Base-by-base conservation (phyloP, 78 protist genomes). In the Carpediemonas membranifera region DNA sequence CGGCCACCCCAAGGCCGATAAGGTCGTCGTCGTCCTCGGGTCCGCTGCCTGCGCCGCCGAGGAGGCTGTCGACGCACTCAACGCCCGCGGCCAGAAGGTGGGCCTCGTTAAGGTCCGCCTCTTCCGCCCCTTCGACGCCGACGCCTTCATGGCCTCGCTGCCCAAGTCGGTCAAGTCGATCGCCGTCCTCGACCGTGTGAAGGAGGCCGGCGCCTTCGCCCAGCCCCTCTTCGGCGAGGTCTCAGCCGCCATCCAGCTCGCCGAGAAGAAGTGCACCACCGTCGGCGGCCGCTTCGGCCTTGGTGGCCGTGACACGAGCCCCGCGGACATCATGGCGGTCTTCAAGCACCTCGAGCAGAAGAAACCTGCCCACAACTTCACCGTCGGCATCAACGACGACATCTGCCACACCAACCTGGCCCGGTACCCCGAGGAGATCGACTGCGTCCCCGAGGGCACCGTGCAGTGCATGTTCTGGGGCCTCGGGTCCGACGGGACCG, bases 401-500 rank as follows among this genome's bases (percentile, higher is more conserved):
- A 71, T 84, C 36, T 59, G 61, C 27, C 31, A 63, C 78, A 54
- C 71, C 19, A 53, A 68, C 41, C 44, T 84, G 44, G 53, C 59
- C 47, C 31, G 73, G 21, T 5, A 41, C 3, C 36, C 16, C 41
- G 24, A 13, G 19, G 35, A 3, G 5, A 1, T 81, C 55, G 24
- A 70, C 74, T 1, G 53, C 31, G 44, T 84, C 31, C 80, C 75
- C 5, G 41, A 33, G 36, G 76, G 59, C 34, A 71, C 78, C 56
- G 52, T 35, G 14, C 85, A 84, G 59, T 41, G 76, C 66, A 3
- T 77, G 34, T 14, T 84, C 75, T 84, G 63, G 62, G 89, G 84
- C n/a, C 59, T 81, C 9, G 89, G 89, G 19, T 14, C 76, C 19
- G 89, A 84, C 57, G 89, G 89, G 18, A 84, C 89, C 11, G 84